A percentile compares a stretch with the other conserved stretches of the same genome.
These are phyloP conservation scores for Talaromyces piceae DNA, from an alignment of 2,329 filamentous ascomycete genomes.

Conservation along the genomic window DNA sequence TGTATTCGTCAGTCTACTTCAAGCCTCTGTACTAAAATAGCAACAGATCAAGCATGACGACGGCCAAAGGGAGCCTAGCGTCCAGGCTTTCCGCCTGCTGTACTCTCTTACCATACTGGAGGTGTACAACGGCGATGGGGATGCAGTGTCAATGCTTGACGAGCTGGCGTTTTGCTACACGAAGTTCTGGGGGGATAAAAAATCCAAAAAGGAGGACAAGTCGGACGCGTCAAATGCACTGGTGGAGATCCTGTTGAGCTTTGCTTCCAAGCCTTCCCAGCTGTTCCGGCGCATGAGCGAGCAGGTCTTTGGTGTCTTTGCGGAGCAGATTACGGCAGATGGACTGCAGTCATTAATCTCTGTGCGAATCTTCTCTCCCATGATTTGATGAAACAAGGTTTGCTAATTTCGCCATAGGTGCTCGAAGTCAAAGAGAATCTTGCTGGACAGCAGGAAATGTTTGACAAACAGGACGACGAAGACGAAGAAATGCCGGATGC, in stretches of 20 bases:
- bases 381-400: background rate
- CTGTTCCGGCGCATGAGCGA: conserved; percentile 80
- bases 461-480: conserved; percentile 59
- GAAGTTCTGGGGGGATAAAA: conserved; percentile 49
- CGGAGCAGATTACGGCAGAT: conserved; percentile 62
- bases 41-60: conserved; percentile 47
- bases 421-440: conserved; percentile 72
- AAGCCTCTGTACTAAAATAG: conserved; percentile 17
- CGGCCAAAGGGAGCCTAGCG: conserved; percentile 45
- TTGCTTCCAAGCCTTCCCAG: conserved; percentile 76
- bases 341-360: conserved; percentile 59
- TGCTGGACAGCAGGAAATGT: conserved; percentile 78
- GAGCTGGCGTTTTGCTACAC: conserved; percentile 73
- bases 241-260: conserved; percentile 82
- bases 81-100: conserved; percentile 72
- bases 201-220: conserved; percentile 45
- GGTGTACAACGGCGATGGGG: conserved; percentile 80
- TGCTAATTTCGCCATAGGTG: conserved; percentile 49
- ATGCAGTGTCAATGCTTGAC: conserved; percentile 72
- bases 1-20: background rate
- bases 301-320: conserved; percentile 80
- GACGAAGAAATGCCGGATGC: conserved; percentile 48
- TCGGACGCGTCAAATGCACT: conserved; percentile 57
- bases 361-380: conserved; percentile 20
- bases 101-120: conserved; percentile 81